These are phyloP conservation scores for Trichosanthes cucumerina DNA, from an alignment of 306 rosid species.

Conservation along the genomic window DNA sequence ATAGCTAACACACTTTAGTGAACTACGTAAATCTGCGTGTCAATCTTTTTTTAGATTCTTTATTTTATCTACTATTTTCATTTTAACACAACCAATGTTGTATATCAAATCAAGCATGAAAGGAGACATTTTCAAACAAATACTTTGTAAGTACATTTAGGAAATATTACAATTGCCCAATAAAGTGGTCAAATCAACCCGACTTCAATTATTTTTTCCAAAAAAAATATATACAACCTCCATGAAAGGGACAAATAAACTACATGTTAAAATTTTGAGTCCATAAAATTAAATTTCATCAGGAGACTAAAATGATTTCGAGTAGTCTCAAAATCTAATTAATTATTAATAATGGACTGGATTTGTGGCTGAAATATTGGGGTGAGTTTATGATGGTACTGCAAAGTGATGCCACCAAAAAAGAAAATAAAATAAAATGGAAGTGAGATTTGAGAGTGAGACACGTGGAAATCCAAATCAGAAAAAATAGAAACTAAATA, in stretches of 20 bases:
- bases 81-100: too few species aligned
- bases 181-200: neutral
- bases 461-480: neutral
- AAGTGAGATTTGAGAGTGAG: neutral
- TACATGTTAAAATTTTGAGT: neutral
- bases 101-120: neutral
- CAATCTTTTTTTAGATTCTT: too few species aligned
- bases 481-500: neutral
- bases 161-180: neutral
- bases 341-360: neutral
- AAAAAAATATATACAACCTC: neutral
- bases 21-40: too few species aligned
- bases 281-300: neutral
- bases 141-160: too few species aligned
- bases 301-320: neutral
- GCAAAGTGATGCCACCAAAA: neutral
- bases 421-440: neutral
- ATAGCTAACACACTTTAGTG: too few species aligned
- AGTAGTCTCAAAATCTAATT: neutral
- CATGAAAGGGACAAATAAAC: neutral
- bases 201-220: neutral
- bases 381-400: neutral
- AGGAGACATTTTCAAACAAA: too few species aligned
- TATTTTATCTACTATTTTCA: too few species aligned
- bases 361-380: neutral